Base-by-base conservation (phyloP, 768 basidiomycete species). In the Auriscalpium microsporum region DNA sequence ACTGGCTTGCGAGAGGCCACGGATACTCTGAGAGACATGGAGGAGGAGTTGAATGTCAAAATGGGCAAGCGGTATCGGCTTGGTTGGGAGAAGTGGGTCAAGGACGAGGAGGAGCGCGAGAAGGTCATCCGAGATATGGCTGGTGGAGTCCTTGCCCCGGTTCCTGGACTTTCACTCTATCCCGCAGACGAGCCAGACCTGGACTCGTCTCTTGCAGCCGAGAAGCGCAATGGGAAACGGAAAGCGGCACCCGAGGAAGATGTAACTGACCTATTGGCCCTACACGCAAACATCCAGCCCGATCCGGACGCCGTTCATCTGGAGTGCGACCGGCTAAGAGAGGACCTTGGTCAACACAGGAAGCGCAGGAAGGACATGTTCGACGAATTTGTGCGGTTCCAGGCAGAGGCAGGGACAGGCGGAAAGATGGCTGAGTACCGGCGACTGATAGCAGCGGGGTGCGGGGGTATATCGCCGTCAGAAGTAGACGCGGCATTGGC, bases 21-120 rank as follows among this genome's bases (percentile, higher is more conserved):
- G 56, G 73, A 78, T 53, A 65, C 72, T 23, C 72, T 95, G 48
- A 72, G 76, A 34, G 76, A 78, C 35, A 69, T 94, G 54, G 86
- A 92, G 68, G 70, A 68, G 16, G 83, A 83, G 57, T 71, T 97
- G 34, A 71, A 78, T 28, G 72, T 72, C 8, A 91, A 88, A 70
- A 90, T 96, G 83, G 87, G 85, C 17, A 79, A 79, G 62, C 76
- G 87, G 60, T 92, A 91, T 72, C 79, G 89, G 50, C 65, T 87
- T 23, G 95, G 94, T 2, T 97, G 88, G 86, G 91, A 95, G 67
- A 90, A 88, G 63, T 98, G 95, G 94, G 72, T 89, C 19, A 84
- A 84, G 61, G 87, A 87, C 55, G 90, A 97, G 71, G 87, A 90
- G 65, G 73, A 73, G 36, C 78, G 94, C 28, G 92, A 95, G 71